A percentile compares a stretch with the other conserved stretches of the same genome.
phyloP scores from a whole-genome alignment of 305 asterid genomes.

The Withania somnifera region DNA sequence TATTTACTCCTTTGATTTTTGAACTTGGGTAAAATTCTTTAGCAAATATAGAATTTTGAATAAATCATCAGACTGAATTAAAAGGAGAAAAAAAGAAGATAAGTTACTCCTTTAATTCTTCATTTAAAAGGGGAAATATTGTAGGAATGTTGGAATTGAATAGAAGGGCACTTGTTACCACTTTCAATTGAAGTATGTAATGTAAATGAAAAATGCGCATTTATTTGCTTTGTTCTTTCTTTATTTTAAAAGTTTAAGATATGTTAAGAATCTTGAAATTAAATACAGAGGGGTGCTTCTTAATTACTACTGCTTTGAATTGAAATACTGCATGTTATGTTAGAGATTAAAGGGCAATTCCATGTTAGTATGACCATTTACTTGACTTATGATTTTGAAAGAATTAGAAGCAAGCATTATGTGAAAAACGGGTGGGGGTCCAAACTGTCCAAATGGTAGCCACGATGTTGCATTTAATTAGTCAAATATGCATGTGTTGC shows the following conservation, averaged over 20 bases:
- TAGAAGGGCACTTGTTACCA: neutral
- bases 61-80: neutral
- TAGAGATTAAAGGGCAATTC: neutral
- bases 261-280: neutral
- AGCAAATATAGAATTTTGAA: neutral
- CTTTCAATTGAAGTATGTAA: neutral
- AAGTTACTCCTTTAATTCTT: neutral
- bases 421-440: neutral
- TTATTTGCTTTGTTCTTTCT: neutral
- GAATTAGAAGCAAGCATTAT: neutral
- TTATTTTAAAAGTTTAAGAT: neutral
- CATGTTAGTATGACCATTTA: neutral
- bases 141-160: neutral
- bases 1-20: neutral
- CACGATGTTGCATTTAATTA: conserved; percentile 2
- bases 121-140: neutral
- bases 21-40: neutral
- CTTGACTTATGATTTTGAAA: neutral
- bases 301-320: neutral
- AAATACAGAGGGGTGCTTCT: neutral
- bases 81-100: neutral
- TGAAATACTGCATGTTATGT: neutral
- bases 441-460: neutral
- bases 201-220: neutral
- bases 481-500: neutral